These are phyloP conservation scores for Euryodendron excelsum DNA, from an alignment of 148 eudicot genomes.

Conservation along the genomic window DNA sequence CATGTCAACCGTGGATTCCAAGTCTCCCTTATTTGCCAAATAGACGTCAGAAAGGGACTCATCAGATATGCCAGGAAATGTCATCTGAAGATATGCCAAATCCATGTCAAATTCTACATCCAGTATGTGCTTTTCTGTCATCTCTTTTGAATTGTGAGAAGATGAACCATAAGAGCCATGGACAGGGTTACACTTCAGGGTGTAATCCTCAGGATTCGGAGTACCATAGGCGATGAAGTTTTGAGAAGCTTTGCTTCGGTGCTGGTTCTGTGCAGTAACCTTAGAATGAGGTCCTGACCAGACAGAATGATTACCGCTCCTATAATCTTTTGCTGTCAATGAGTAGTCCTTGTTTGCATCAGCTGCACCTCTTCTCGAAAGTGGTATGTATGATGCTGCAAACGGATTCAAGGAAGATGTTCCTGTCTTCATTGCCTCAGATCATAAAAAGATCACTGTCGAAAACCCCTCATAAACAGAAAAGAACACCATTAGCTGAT, in stretches of 20 bases:
- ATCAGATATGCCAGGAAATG: constrained; percentile 71
- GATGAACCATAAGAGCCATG: constrained; percentile 34
- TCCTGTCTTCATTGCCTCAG: constrained; percentile 50
- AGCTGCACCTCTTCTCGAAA: constrained; percentile 49
- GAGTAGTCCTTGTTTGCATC: constrained; percentile 31
- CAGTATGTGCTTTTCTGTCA: constrained; percentile 28
- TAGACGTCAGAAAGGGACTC: constrained; percentile 80
- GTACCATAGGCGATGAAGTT: constrained; percentile 11
- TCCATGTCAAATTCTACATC: constrained; percentile 79
- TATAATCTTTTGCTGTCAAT: constrained; percentile 12
- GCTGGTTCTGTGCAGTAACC: constrained; percentile 20
- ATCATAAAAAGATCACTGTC: constrained; percentile 25
- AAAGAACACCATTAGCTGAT: background rate
- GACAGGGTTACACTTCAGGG: constrained; percentile 37
- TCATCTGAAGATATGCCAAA: constrained; percentile 78
- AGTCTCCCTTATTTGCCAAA: constrained; percentile 56
- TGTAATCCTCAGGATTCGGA: constrained; percentile 25
- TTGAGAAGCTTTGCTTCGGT: constrained; percentile 25
- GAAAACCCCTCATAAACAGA: background rate
- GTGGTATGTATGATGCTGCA: constrained; percentile 71
- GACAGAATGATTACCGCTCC: constrained; percentile 20
- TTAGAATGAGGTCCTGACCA: constrained; percentile 20
- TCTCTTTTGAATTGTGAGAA: constrained; percentile 32
- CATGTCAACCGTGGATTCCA: constrained; percentile 84
- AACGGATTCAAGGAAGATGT: constrained; percentile 71